Base-by-base conservation (phyloP, 768 basidiomycete genomes). In the Lactarius sanguifluus region DNA sequence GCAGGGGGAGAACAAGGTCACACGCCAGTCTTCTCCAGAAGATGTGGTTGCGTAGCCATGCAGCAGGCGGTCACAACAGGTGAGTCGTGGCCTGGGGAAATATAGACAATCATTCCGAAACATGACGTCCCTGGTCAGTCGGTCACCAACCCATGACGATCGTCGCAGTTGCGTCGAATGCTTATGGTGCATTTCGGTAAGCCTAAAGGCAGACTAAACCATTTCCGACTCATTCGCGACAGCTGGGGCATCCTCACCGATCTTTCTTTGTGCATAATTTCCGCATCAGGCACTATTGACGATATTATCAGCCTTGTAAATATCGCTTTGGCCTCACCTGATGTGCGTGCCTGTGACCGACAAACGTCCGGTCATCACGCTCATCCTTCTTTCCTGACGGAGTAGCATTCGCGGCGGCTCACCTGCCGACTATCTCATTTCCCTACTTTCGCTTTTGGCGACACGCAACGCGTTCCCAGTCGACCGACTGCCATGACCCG, bases 281-380 rank as follows among this genome's bases (percentile, higher is more conserved):
- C 61, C 40, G 38, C 34, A 60, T 62, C 41, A 34, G 57, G 56
- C 56, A 18, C 56, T n/a, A 28, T 43, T 12, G 40, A 60, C 38
- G 59, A 60, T 52, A 50, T 58, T 45, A 62, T 41, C 60, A 40
- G n/a, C 43, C 52, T 43, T 30, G 9, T 50, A 61, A 41, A 57
- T 58, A 32, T 57, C 9, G 34, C 20, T 9, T n/a, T 57, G 25
- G 66, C 66, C 66, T 67, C 66, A 23, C 66, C 61, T 67, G 66
- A 67, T 67, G 57, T 36, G 66, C 66, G 50, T 67, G 66, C 57
- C 57, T 57, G 50, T 59, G 61, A 28, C 50, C 38, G 56, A 50
- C 13, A 9, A 52, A 38, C 25, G 16, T 60, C 66, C 66, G 57
- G 66, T 38, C 66, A 63, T 55, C 50, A 57, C 56, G 57, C 25